Conservation (phyloP, 257 asterid genomes). For the Catharanthus roseus region DNA sequence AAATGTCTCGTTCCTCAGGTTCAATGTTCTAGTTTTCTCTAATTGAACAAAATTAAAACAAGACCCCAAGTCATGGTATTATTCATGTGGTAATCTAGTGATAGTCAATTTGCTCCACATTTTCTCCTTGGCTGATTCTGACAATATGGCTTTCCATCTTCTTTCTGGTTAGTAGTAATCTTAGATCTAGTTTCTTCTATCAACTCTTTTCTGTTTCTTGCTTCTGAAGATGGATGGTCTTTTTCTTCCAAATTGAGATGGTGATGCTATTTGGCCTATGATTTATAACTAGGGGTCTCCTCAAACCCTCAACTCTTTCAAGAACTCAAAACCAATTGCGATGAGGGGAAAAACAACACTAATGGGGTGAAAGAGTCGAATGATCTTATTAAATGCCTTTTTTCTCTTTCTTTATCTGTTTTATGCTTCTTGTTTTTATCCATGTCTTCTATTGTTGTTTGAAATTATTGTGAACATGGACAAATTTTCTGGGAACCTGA, state of each 20-base stretch:
- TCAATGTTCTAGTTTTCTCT: background rate
- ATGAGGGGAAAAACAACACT: background rate
- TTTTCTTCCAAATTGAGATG: background rate
- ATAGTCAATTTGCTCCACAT: background rate
- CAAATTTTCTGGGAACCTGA: conserved; percentile 11
- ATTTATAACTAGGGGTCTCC: background rate
- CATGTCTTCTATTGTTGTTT: background rate
- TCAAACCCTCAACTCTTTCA: background rate
- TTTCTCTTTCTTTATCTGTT: background rate
- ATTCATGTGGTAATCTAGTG: background rate
- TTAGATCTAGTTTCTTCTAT: background rate
- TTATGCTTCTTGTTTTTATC: background rate
- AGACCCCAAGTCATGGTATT: background rate
- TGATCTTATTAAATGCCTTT: background rate
- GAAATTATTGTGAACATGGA: background rate
- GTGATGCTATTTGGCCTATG: background rate
- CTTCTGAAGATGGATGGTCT: background rate
- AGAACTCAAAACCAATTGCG: background rate
- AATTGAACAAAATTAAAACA: background rate
- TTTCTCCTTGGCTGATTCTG: background rate
- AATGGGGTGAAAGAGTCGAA: background rate
- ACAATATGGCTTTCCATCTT: background rate
- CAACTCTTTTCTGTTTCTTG: background rate
- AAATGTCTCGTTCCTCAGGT: background rate
- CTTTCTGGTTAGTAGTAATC: background rate